phyloP scores from a whole-genome alignment of 139 green algal species.

The Nannochloris sp. region DNA sequence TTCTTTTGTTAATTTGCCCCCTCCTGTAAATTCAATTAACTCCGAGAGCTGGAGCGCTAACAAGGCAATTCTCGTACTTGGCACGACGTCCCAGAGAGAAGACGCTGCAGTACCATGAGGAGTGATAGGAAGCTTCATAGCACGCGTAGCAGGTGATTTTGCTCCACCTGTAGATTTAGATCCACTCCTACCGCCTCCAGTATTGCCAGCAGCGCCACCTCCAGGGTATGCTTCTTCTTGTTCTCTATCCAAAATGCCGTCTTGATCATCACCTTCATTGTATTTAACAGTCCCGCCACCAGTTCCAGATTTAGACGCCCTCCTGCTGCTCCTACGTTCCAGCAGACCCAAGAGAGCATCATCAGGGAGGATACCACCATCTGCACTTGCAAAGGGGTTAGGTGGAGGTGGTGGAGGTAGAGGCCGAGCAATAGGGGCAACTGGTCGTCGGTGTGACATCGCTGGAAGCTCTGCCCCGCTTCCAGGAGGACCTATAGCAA shows the following conservation, averaged over 20 bases:
- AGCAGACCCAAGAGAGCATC: neutral
- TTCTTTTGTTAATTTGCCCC: too few relatives aligned
- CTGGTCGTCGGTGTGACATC: too few relatives aligned
- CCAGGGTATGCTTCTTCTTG: too few relatives aligned
- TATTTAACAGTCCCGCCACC: neutral
- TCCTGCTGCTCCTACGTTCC: neutral
- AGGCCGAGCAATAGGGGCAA: neutral
- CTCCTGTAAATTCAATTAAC: slow-evolving; percentile 6
- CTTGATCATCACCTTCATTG: neutral
- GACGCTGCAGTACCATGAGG: slow-evolving; percentile 1
- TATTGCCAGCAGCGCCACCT: too few relatives aligned
- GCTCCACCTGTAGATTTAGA: too few relatives aligned
- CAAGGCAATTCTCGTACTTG: slow-evolving; percentile 17
- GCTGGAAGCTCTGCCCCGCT: neutral
- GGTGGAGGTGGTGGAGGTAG: neutral
- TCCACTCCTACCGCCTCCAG: too few relatives aligned
- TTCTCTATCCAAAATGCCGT: neutral
- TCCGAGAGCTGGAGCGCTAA: slow-evolving; percentile 15
- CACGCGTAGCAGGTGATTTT: too few relatives aligned
- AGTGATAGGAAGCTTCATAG: slow-evolving; percentile 14
- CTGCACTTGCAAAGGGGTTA: neutral
- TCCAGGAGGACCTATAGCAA: slow-evolving; percentile 8
- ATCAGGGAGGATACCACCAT: neutral
- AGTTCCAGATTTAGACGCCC: neutral
- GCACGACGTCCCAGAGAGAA: slow-evolving; percentile 36